Evolutionary conservation across 2,329 filamentous ascomycete species (phyloP).

Genomic region (Lasiodiplodia citricola): DNA sequence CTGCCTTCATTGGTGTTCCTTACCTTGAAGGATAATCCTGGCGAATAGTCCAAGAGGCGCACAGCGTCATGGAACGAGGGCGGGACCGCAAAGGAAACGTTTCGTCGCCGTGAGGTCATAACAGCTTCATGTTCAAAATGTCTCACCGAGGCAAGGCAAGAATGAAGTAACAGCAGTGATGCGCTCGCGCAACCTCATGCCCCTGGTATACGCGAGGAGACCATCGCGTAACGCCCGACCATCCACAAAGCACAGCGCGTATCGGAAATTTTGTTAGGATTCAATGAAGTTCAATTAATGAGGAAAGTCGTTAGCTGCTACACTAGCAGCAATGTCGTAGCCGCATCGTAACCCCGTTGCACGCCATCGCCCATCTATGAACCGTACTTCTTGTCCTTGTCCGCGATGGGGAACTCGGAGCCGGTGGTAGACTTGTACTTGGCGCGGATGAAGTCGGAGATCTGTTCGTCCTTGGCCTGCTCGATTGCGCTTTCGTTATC

Average conservation of each 20-base stretch:
- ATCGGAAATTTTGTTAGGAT: neutral
- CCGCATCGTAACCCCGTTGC: neutral
- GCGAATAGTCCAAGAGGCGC: neutral
- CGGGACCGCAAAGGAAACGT: neutral
- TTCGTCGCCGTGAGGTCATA: too few relatives aligned
- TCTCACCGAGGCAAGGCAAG: too few relatives aligned
- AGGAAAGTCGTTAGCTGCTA: neutral
- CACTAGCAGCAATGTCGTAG: neutral
- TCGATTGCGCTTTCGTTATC: conserved; percentile 71
- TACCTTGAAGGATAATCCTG: neutral
- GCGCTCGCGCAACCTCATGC: too few relatives aligned
- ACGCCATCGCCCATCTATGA: neutral
- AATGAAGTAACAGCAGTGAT: too few relatives aligned
- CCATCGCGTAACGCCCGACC: too few relatives aligned
- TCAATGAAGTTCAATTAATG: neutral
- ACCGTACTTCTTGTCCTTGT: conserved; percentile 61
- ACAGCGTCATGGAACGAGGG: neutral
- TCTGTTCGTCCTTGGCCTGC: conserved; percentile 83
- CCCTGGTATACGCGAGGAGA: too few relatives aligned
- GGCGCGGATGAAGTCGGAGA: conserved; percentile 72
- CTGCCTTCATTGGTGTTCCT: neutral
- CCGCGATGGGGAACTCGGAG: conserved; percentile 70
- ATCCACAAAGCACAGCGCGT: neutral
- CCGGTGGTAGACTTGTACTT: conserved; percentile 74
- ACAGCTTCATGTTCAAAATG: too few relatives aligned